Conservation (phyloP, 1,139 yeast species). For the Magnusiomyces tetraspermus region DNA sequence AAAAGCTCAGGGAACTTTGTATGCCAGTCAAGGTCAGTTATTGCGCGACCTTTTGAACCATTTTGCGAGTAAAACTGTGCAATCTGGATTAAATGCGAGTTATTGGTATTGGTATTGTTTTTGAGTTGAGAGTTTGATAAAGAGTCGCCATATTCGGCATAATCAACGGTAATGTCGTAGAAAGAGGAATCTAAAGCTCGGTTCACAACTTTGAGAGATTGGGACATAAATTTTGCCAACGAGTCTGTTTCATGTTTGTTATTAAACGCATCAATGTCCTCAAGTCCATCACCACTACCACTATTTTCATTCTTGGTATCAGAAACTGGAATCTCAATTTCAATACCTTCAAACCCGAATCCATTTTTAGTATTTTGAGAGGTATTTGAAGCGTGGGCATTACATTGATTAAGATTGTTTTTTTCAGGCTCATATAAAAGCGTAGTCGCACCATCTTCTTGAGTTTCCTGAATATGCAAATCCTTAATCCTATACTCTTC, state of each 20-base stretch:
- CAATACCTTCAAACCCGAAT: neutral
- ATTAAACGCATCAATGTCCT: neutral
- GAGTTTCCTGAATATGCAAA: neutral
- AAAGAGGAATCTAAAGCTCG: slow-evolving; percentile 34
- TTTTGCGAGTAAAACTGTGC: slow-evolving; percentile 22
- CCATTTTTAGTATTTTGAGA: neutral
- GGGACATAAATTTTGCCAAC: slow-evolving; percentile 29
- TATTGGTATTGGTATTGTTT: neutral
- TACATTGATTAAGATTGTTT: too few relatives aligned
- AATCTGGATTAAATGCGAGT: slow-evolving; percentile 17
- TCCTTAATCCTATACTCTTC: neutral
- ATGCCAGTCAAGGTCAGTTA: slow-evolving; percentile 38
- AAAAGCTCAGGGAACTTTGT: slow-evolving; percentile 37
- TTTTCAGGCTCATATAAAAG: neutral
- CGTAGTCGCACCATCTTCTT: neutral
- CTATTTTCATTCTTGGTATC: neutral
- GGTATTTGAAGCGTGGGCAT: neutral
- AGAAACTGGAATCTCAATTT: neutral
- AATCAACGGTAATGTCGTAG: slow-evolving; percentile 32
- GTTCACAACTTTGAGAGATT: slow-evolving; percentile 36
- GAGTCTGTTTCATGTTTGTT: slow-evolving; percentile 5
- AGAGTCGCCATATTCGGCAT: slow-evolving; percentile 17
- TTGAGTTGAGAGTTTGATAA: slow-evolving; percentile 7
- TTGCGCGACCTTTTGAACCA: slow-evolving; percentile 27
- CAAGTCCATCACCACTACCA: neutral